Percentiles rank a stretch among this genome's conserved stretches.
phyloP scores from a whole-genome alignment of 345 rosid species.

The Hypericum androsaemum region DNA sequence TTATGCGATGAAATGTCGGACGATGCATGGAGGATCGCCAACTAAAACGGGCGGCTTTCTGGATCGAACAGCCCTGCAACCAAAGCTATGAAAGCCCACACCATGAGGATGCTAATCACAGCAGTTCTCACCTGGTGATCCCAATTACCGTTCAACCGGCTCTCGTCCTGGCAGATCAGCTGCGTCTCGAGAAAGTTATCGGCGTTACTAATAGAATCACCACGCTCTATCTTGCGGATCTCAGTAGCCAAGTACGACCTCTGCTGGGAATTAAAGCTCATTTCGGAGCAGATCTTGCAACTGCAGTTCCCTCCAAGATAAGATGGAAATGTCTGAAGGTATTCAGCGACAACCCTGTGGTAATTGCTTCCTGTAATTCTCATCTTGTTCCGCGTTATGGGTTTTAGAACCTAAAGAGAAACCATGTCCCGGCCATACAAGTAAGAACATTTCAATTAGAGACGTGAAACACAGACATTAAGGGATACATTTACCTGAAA shows the following conservation, averaged over 20 bases:
- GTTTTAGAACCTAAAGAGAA: conserved; percentile 58
- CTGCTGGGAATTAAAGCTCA: conserved; percentile 9
- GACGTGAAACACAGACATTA: no score
- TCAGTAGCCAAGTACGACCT: conserved; percentile 14
- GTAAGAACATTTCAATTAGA: no score
- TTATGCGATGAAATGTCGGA: no score
- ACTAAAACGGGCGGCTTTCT: conserved; percentile 40
- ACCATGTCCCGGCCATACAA: background rate
- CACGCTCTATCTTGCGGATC: conserved; percentile 12
- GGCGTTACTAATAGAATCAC: conserved; percentile 16
- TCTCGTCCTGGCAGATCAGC: conserved; percentile 19
- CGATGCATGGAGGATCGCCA: background rate
- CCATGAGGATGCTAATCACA: conserved; percentile 52
- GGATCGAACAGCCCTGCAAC: conserved; percentile 50
- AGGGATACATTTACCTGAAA: conserved; percentile 45
- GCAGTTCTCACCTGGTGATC: conserved; percentile 50
- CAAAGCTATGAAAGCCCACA: conserved; percentile 47
- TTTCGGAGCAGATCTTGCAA: conserved; percentile 52
- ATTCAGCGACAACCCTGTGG: conserved; percentile 43
- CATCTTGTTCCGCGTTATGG: conserved; percentile 66
- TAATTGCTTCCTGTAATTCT: conserved; percentile 71
- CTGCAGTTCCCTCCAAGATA: conserved; percentile 78
- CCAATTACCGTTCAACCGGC: conserved; percentile 29
- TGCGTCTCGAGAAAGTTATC: conserved; percentile 20
- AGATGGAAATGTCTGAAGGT: conserved; percentile 60